These are phyloP conservation scores for Psidium friedrichsthalianum DNA, from an alignment of 345 rosid species.

Conservation along the genomic window DNA sequence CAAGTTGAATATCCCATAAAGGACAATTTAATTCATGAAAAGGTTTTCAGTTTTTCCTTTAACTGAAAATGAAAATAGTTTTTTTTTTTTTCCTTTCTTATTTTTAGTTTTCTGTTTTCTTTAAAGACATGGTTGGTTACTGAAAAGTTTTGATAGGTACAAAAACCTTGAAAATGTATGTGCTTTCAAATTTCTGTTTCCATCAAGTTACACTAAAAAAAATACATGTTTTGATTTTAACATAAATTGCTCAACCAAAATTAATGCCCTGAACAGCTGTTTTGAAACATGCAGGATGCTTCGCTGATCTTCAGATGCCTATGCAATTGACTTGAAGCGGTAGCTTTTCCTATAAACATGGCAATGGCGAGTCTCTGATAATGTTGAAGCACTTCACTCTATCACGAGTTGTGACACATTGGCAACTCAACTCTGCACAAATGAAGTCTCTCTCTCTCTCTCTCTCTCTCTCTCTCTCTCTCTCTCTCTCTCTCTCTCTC, in stretches of 20 bases:
- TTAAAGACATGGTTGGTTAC: background rate
- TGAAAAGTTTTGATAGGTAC: background rate
- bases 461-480: background rate
- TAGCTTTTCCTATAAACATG: background rate
- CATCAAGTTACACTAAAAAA: background rate
- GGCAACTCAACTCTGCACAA: background rate
- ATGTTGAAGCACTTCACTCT: background rate
- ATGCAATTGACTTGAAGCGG: background rate
- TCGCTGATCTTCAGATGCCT: background rate
- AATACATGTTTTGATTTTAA: background rate
- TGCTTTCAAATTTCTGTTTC: background rate
- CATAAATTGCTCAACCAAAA: background rate
- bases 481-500: background rate
- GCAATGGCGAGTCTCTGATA: background rate
- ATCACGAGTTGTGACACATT: background rate
- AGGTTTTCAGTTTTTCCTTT: background rate
- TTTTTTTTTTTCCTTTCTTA: background rate
- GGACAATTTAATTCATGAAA: background rate
- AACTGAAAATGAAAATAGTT: background rate
- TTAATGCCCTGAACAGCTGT: background rate
- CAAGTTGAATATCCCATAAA: background rate
- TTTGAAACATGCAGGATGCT: background rate
- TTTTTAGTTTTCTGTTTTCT: background rate
- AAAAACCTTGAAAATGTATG: background rate
- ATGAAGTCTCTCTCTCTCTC: background rate